These are phyloP conservation scores for Vitis hybrid DNA, from an alignment of 177 flowering plant genomes.

Conservation along the genomic window DNA sequence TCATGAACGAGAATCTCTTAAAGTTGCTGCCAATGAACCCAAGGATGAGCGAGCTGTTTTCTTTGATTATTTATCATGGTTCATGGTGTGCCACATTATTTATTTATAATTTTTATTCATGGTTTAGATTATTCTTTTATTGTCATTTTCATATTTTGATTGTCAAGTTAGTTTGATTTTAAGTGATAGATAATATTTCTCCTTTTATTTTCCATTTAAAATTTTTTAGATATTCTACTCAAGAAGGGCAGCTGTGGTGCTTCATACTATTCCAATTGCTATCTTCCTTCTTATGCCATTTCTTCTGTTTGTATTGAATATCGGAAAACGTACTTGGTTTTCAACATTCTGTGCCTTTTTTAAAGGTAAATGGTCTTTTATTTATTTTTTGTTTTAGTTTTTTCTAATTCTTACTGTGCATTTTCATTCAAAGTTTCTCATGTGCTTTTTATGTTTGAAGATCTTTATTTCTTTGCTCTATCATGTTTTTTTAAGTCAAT, in stretches of 20 bases:
- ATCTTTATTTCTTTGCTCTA: background rate
- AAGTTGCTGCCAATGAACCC: constrained; percentile 21
- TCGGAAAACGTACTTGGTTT: constrained; percentile 39
- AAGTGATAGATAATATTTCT: background rate
- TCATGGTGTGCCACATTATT: constrained; percentile 57
- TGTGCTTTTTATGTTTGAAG: background rate
- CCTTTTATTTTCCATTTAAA: constrained; percentile 7
- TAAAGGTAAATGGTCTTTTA: constrained; percentile 49
- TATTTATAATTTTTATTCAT: background rate
- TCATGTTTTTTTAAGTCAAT: background rate
- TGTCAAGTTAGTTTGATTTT: background rate
- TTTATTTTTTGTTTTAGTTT: background rate
- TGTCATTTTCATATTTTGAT: background rate
- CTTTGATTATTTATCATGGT: constrained; percentile 78
- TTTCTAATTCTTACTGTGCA: background rate
- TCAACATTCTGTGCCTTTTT: constrained; percentile 45
- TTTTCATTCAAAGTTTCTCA: background rate
- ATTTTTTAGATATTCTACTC: constrained; percentile 69
- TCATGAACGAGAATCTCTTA: constrained; percentile 34
- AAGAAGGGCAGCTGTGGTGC: constrained; percentile 52
- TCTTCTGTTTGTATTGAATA: constrained; percentile 30
- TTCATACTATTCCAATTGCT: constrained; percentile 70
- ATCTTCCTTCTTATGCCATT: constrained; percentile 68
- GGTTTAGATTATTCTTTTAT: background rate
- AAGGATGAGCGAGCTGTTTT: constrained; percentile 66